Evolutionary conservation across 768 basidiomycete genomes (phyloP).

Genomic region (Mycena polygramma): DNA sequence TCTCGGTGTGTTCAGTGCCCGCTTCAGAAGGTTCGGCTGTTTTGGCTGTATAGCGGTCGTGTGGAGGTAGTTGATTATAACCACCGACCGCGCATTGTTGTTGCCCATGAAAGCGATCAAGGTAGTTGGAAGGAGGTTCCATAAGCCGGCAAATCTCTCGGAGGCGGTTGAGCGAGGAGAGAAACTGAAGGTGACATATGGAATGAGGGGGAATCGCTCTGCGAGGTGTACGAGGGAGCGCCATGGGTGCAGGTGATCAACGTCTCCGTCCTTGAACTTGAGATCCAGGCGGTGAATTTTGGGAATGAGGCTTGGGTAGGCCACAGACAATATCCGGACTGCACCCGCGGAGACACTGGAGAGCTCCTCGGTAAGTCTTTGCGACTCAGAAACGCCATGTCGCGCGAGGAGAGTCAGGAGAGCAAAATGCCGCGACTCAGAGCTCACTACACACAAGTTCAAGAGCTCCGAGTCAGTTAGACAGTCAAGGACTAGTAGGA

Average conservation of each 20-base stretch:
- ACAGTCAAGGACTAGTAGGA: slow-evolving; percentile 13
- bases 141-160: neutral
- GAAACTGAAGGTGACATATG: slow-evolving; percentile 16
- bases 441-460: slow-evolving; percentile 24
- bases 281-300: slow-evolving; percentile 22
- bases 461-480: slow-evolving; percentile 24
- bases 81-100: neutral
- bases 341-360: slow-evolving; percentile 14
- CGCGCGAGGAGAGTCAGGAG: slow-evolving; percentile 24
- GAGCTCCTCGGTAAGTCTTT: slow-evolving; percentile 22
- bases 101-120: slow-evolving; percentile 12
- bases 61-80: slow-evolving; percentile 9
- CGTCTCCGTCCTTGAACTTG: slow-evolving; percentile 13
- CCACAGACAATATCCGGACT: slow-evolving; percentile 8
- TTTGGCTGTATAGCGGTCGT: slow-evolving; percentile 3
- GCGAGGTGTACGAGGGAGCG: slow-evolving; percentile 13
- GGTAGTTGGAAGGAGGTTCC: slow-evolving; percentile 9
- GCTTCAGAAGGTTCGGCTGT: slow-evolving; percentile 19
- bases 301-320: slow-evolving; percentile 4
- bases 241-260: neutral
- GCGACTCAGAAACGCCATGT: slow-evolving; percentile 12
- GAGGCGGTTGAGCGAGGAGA: neutral
- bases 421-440: slow-evolving; percentile 11
- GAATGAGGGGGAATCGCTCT: slow-evolving; percentile 24
- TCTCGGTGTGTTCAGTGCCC: slow-evolving; percentile 7